Evolutionary conservation across 106 monocot species (phyloP).

Genomic region (Apostasia shenzhenica): DNA sequence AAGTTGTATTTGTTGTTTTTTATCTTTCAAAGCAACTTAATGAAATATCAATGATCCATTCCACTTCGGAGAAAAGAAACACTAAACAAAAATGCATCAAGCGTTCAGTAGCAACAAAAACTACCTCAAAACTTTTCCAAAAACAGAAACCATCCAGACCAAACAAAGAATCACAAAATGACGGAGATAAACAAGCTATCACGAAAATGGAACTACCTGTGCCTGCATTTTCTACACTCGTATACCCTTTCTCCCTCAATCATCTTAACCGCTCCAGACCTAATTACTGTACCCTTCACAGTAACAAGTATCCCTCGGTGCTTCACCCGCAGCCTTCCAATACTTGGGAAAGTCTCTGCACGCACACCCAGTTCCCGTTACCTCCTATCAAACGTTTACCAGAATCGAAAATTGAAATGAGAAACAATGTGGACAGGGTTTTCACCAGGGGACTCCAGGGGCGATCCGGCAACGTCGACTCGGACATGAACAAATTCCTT

Average conservation of each 20-base stretch:
- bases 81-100: no score
- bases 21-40: no score
- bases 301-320: constrained; percentile 80
- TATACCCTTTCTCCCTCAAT: constrained; percentile 87
- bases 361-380: not conserved
- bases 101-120: no score
- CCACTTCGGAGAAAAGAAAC: no score
- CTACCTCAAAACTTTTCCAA: no score
- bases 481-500: constrained; percentile 81
- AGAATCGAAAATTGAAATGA: not conserved
- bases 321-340: constrained; percentile 80
- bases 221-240: constrained; percentile 80
- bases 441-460: constrained; percentile 81
- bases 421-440: not conserved
- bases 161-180: not conserved
- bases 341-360: constrained; percentile 81
- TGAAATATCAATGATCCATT: no score
- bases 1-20: no score
- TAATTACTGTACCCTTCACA: constrained; percentile 82
- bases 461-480: constrained; percentile 69
- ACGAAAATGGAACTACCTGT: constrained; percentile 26
- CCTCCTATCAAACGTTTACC: not conserved
- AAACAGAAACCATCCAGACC: no score
- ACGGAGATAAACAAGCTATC: no score
- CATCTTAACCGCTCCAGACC: constrained; percentile 88